Conservation (phyloP, 495 filamentous ascomycete species). For the Aeminium ludgeri region DNA sequence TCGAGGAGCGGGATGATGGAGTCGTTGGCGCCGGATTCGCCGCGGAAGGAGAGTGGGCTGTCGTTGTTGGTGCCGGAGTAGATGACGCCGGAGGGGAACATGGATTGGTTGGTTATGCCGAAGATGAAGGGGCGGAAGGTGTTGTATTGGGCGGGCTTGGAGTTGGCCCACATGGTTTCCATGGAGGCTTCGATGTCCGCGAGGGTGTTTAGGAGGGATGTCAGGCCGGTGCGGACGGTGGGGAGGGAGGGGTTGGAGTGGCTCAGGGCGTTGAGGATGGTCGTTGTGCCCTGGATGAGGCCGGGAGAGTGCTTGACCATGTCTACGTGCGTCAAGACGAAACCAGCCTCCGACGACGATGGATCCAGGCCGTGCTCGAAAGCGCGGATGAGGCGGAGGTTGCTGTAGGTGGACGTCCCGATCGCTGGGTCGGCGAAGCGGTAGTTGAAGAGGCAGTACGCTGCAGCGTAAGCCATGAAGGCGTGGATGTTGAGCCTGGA, state of each 20-base stretch:
- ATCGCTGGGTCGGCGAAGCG: conserved; percentile 44
- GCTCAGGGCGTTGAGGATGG: conserved; percentile 44
- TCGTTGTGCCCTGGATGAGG: conserved; percentile 50
- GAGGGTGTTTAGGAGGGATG: conserved; percentile 54
- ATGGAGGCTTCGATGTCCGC: conserved; percentile 37
- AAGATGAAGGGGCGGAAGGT: conserved; percentile 89
- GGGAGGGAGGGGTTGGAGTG: conserved; percentile 30
- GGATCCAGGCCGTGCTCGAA: conserved; percentile 79
- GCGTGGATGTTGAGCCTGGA: conserved; percentile 52
- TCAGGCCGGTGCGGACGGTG: conserved; percentile 42
- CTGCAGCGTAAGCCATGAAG: conserved; percentile 90
- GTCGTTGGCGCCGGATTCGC: conserved; percentile 82
- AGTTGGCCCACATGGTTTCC: conserved; percentile 69
- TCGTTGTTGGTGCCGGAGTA: conserved; percentile 67
- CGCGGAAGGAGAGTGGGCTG: conserved; percentile 44
- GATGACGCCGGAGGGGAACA: conserved; percentile 81
- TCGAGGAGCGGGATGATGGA: conserved; percentile 76
- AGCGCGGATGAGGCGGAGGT: conserved; percentile 70
- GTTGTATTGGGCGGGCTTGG: conserved; percentile 59
- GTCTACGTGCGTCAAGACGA: conserved; percentile 40
- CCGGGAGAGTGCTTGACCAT: conserved; percentile 54
- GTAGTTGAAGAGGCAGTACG: conserved; percentile 86
- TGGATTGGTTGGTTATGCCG: conserved; percentile 70
- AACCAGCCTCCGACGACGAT: conserved; percentile 76
- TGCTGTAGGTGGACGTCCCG: conserved; percentile 49